Conservation (phyloP, 169 alveolate species). For the Eimeria necatrix region DNA sequence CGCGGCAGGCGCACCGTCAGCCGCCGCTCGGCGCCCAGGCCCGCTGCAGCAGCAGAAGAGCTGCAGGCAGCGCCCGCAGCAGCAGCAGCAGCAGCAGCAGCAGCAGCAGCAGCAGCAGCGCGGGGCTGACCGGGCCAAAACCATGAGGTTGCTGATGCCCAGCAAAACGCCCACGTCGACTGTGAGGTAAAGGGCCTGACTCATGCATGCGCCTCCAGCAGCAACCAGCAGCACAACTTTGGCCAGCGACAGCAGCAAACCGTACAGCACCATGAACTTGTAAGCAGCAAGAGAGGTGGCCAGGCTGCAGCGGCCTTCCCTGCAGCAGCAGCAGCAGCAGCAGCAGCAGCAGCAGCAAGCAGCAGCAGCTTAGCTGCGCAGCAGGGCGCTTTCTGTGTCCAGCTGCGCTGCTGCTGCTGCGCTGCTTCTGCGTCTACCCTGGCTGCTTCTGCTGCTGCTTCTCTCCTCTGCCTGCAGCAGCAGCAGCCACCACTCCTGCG, state of each 20-base stretch:
- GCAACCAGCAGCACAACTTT: slow-evolving; percentile 86
- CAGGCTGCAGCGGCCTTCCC: slow-evolving; percentile 94
- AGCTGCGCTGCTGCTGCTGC: no score
- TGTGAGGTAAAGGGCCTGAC: slow-evolving; percentile 63
- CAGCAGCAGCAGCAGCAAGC: slow-evolving; percentile 12
- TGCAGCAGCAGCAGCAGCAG: no score
- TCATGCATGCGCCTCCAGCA: slow-evolving; percentile 69
- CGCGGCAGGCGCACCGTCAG: no score
- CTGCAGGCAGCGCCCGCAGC: background rate
- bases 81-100: slow-evolving; percentile 3
- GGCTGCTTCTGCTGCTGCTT: background rate
- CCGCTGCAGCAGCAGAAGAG: background rate
- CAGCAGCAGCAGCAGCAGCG: background rate
- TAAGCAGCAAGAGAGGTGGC: slow-evolving; percentile 94
- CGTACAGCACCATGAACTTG: slow-evolving; percentile 93
- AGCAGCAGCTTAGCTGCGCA: background rate
- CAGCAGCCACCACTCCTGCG: no score
- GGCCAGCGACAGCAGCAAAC: slow-evolving; percentile 92
- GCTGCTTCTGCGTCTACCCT: no score
- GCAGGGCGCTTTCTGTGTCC: no score
- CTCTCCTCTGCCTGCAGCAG: no score
- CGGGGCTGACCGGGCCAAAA: slow-evolving; percentile 41
- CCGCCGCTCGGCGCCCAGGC: no score
- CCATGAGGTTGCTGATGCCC: slow-evolving; percentile 74
- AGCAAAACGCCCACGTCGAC: slow-evolving; percentile 48